Evolutionary conservation across 2,329 filamentous ascomycete species (phyloP).

Genomic region (Fusarium sp.): DNA sequence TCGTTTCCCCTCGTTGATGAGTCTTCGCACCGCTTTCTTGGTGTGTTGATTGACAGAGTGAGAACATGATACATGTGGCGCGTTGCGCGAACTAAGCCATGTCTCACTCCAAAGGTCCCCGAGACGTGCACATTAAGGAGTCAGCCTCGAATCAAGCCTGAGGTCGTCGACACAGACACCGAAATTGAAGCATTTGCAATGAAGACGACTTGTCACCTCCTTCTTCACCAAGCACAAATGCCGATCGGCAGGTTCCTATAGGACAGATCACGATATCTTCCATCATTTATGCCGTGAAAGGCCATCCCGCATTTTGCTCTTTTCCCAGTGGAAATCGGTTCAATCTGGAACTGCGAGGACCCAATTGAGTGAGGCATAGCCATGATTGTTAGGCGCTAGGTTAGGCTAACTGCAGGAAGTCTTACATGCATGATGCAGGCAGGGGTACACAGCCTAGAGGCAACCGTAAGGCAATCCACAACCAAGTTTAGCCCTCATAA

Average conservation of each 20-base stretch:
- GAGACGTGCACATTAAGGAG: neutral
- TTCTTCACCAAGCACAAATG: neutral
- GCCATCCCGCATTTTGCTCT: neutral
- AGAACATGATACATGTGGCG: neutral
- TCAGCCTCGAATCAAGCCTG: too few species aligned
- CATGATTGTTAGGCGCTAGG: too few species aligned
- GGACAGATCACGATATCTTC: too few species aligned
- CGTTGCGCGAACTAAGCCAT: neutral
- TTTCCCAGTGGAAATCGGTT: neutral
- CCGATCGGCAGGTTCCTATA: neutral
- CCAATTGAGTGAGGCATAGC: neutral
- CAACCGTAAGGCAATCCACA: constrained; percentile 7
- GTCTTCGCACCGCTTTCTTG: too few species aligned
- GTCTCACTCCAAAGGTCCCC: neutral
- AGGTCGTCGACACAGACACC: neutral
- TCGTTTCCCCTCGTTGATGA: neutral
- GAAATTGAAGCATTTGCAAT: neutral
- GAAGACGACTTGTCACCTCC: neutral
- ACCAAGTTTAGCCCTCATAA: neutral
- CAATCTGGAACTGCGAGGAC: neutral
- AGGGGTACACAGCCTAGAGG: constrained; percentile 14
- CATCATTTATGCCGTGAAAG: neutral
- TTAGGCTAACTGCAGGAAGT: neutral
- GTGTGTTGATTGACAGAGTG: neutral
- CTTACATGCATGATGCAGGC: neutral